Base-by-base conservation (phyloP, 768 basidiomycete species). In the Auricularia heimuer region DNA sequence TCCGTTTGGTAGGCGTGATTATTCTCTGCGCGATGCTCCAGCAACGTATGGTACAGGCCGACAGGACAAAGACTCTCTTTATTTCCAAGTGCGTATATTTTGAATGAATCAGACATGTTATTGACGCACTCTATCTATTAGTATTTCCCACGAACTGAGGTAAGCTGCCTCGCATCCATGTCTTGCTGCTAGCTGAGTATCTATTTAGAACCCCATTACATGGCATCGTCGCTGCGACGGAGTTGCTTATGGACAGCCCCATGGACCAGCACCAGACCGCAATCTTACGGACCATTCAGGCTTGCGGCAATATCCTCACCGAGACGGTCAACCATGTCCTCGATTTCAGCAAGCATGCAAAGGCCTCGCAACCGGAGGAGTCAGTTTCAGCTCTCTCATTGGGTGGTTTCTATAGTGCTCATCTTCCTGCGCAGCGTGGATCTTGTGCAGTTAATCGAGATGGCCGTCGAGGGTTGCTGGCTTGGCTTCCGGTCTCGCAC, bases 281-380 rank as follows among this genome's bases (percentile, higher is more conserved):
- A 0, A 96, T 94, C 78, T 77, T 97, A 62, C 90, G 94, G 71
- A 97, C 95, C 0, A 91, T 97, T 1, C 90, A 94, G 73, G 94
- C 92, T 4, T 97, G 94, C 71, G 94, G 94, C 14, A 95, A 89
- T n/a, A 93, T 92, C 1, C 82, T 98, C 1, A 92, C 95, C 51
- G 95, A 98, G 77, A 96, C 94, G 0, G 94, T 98, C 61, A 97
- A 97, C 71, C 95, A 98, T 69, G 95, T 98, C 4, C 79, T 98
- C 34, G 95, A 98, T 73, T 98, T 95, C 71, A 96, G 94, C 36
- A 98, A 98, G 72, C 81, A 88, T 67, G 84, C 86, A 54, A 91
- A 93, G 67, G 79, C 82, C 21, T 82, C 83, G 8, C 82, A 83
- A 66, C 82, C 79, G 90, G 89, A 63, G 66, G 85, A 21, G 39